These are phyloP conservation scores for Aspergillus olivimuriae DNA, from an alignment of 495 filamentous ascomycete species.

Conservation along the genomic window DNA sequence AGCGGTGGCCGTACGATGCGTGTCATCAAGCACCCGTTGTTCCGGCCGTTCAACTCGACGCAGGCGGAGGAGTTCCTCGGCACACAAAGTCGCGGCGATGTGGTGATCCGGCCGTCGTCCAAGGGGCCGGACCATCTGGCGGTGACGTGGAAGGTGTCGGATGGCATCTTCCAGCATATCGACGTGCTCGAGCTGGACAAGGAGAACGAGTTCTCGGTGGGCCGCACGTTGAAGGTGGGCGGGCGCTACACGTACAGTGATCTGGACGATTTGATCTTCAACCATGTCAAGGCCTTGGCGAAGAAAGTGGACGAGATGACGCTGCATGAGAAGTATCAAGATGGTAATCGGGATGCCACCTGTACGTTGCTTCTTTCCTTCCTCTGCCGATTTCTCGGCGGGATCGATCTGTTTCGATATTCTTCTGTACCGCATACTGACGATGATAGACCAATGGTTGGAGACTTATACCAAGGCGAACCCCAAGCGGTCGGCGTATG, in stretches of 20 bases:
- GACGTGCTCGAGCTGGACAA: conserved; percentile 96
- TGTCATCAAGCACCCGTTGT: conserved; percentile 95
- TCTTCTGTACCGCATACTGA: too few relatives aligned
- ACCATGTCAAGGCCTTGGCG: conserved; percentile 94
- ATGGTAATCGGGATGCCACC: conserved; percentile 68
- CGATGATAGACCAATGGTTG: conserved; percentile 76
- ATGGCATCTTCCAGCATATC: conserved; percentile 91
- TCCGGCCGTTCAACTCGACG: conserved; percentile 83
- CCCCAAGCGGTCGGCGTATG: conserved; percentile 86
- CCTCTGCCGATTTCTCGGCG: conserved; percentile 2
- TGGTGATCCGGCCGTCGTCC: conserved; percentile 90
- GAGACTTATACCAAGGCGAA: conserved; percentile 93
- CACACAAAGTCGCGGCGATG: conserved; percentile 75
- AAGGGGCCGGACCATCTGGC: conserved; percentile 92
- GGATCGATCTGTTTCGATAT: too few relatives aligned
- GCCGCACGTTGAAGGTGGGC: conserved; percentile 72
- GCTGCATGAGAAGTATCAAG: conserved; percentile 84
- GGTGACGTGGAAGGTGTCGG: conserved; percentile 96
- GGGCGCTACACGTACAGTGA: conserved; percentile 88
- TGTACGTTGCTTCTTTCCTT: conserved; percentile 51
- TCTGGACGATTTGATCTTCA: conserved; percentile 94
- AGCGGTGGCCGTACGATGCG: conserved; percentile 73
- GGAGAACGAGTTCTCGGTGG: conserved; percentile 90
- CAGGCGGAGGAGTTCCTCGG: conserved; percentile 94
- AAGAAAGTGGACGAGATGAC: conserved; percentile 97